Base-by-base conservation (phyloP, 768 basidiomycete genomes). In the Baorangia bicolor region DNA sequence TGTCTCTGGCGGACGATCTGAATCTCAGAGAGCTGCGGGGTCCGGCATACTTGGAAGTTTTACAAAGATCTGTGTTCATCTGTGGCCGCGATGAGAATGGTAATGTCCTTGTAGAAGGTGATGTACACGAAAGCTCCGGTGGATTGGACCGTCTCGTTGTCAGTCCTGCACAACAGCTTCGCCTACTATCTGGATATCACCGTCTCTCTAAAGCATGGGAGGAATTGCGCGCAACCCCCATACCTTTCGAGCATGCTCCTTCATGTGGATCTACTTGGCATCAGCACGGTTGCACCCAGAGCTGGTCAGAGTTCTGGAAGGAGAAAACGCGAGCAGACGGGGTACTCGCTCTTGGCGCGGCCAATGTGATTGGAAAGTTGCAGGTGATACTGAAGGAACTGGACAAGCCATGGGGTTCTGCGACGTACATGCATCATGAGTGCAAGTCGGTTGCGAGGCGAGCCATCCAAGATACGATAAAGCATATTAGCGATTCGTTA, bases 291-390 rank as follows among this genome's bases (percentile, higher is more conserved):
- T 90, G 88, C 60, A 81, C 78, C 23, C 86, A 87, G 68, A 82
- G 82, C 52, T 90, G 88, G 87, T 66, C 81, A 12, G 88, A 89
- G 49, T 90, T 89, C 66, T 90, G 88, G 88, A 87, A 86, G 69
- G 87, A 89, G 61, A 87, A 86, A 69, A 82, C 84, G 27, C 78
- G 77, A 62, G 75, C 80, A 42, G 88, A 89, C 34, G 67, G 76
- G 4, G 81, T 90, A 28, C 75, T 90, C 33, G 70, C 73, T 14
- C 75, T 86, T 5, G 85, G 82, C 9, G 69, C 82, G 2, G 84
- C 86, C 31, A 86, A 90, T 64, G 85, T 89, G 33, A 66, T 87
- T 5, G 89, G 88, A 34, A 78, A 84, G 55, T 66, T 90, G 61
- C 81, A 73, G 64, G 75, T 81, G 55, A 77, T 90, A 34, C 73